Evolutionary conservation across 2,329 filamentous ascomycete species (phyloP).

Genomic region (Colletotrichum chlorophyti): DNA sequence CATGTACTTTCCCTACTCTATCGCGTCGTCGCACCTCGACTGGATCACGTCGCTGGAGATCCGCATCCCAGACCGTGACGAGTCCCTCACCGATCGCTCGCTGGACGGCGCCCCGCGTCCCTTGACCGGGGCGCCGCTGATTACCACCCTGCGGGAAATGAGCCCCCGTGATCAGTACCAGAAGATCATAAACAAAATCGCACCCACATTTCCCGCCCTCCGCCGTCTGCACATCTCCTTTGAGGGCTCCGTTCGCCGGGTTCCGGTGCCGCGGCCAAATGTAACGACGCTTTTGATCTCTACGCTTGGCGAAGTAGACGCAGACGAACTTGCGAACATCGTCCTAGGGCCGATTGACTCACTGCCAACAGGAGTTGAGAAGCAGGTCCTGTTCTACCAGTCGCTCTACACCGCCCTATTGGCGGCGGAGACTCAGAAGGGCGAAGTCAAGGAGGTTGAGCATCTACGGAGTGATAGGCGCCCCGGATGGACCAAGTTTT

Average conservation of each 20-base stretch:
- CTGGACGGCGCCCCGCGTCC: slow-evolving; percentile 20
- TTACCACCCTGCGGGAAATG: slow-evolving; percentile 7
- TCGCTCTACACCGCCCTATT: slow-evolving; percentile 24
- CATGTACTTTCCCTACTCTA: slow-evolving; percentile 24
- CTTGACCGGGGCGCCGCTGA: neutral
- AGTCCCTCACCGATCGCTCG: slow-evolving; percentile 19
- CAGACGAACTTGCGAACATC: slow-evolving; percentile 9
- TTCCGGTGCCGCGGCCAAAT: slow-evolving; percentile 23
- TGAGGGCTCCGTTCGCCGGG: slow-evolving; percentile 26
- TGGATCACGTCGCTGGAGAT: slow-evolving; percentile 30
- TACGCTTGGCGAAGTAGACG: slow-evolving; percentile 22
- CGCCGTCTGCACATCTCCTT: slow-evolving; percentile 26
- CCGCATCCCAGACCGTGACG: slow-evolving; percentile 26
- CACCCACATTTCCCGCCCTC: slow-evolving; percentile 23
- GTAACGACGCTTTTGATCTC: slow-evolving; percentile 24
- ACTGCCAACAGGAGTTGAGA: slow-evolving; percentile 10
- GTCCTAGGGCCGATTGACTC: slow-evolving; percentile 21
- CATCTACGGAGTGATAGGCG: slow-evolving; percentile 20
- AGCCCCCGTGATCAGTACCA: slow-evolving; percentile 21
- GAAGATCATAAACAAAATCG: slow-evolving; percentile 12
- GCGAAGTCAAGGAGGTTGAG: slow-evolving; percentile 18
- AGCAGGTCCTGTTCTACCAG: slow-evolving; percentile 25
- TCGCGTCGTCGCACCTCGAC: slow-evolving; percentile 2
- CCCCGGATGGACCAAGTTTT: slow-evolving; percentile 28
- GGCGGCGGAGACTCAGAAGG: neutral